phyloP scores from a whole-genome alignment of 2,329 filamentous ascomycete species.

The Penicillium sp. region DNA sequence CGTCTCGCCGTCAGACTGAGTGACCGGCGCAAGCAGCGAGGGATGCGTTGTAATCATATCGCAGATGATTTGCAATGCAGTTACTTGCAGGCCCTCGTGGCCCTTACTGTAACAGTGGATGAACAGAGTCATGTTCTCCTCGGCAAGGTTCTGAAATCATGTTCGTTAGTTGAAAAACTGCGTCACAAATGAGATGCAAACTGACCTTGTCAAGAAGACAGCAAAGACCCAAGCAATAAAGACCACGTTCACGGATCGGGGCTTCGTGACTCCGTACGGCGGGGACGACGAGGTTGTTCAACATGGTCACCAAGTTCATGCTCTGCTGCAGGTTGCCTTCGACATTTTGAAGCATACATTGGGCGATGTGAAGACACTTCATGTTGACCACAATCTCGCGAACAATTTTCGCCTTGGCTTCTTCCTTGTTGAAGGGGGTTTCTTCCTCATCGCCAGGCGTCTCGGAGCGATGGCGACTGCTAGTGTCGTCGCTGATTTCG shows the following conservation, averaged over 20 bases:
- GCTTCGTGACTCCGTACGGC: slow-evolving; percentile 91
- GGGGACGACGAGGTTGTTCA: slow-evolving; percentile 94
- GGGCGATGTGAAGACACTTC: slow-evolving; percentile 95
- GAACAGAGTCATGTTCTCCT: slow-evolving; percentile 89
- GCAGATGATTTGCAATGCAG: slow-evolving; percentile 84
- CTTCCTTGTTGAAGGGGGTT: slow-evolving; percentile 53
- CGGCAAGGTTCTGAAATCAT: slow-evolving; percentile 65
- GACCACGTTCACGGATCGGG: slow-evolving; percentile 83
- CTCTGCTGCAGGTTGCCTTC: slow-evolving; percentile 84
- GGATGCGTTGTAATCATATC: slow-evolving; percentile 91
- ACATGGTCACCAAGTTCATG: slow-evolving; percentile 89
- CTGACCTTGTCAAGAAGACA: slow-evolving; percentile 78
- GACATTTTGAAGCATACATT: slow-evolving; percentile 96
- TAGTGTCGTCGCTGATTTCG: slow-evolving; percentile 69
- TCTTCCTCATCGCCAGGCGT: slow-evolving; percentile 55
- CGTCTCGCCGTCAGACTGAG: slow-evolving; percentile 48
- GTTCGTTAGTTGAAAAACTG: slow-evolving; percentile 11
- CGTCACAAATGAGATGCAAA: background rate
- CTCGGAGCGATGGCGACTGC: slow-evolving; percentile 45
- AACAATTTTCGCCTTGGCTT: slow-evolving; percentile 66
- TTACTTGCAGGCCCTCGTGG: slow-evolving; percentile 83
- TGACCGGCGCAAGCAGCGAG: slow-evolving; percentile 64
- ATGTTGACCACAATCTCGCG: slow-evolving; percentile 95
- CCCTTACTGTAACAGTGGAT: slow-evolving; percentile 95
- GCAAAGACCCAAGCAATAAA: slow-evolving; percentile 86